Conservation (phyloP, 2,329 filamentous ascomycete species). For the Botrytis medusae region DNA sequence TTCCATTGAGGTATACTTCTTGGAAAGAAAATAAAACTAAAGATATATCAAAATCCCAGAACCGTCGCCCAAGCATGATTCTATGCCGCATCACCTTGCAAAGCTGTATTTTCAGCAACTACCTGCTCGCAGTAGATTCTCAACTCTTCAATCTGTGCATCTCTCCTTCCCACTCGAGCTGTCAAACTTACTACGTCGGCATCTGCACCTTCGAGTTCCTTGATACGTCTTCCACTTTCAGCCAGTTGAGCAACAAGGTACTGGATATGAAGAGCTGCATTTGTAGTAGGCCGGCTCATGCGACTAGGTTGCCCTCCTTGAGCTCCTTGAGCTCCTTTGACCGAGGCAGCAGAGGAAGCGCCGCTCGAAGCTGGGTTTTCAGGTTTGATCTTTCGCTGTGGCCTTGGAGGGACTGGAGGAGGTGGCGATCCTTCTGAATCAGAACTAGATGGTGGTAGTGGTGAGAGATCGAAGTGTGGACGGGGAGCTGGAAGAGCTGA, state of each 20-base stretch:
- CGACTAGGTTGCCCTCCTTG: neutral
- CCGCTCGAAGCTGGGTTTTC: too few species aligned
- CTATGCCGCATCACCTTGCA: neutral
- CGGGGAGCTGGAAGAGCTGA: neutral
- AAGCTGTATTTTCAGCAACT: neutral
- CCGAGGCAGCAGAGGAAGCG: neutral
- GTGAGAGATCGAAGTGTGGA: neutral
- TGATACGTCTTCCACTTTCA: neutral
- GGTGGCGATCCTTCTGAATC: neutral
- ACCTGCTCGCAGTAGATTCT: neutral
- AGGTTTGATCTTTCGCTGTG: neutral
- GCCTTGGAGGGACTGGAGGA: neutral
- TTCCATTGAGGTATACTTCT: neutral
- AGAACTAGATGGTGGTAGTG: neutral
- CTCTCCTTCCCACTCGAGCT: neutral
- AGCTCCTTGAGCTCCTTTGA: neutral
- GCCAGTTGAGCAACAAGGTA: constrained; percentile 7
- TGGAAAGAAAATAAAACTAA: neutral
- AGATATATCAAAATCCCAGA: neutral
- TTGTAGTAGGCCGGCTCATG: neutral
- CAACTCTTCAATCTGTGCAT: neutral
- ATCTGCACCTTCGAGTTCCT: neutral
- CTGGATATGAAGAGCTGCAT: constrained; percentile 16
- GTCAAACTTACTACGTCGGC: neutral
- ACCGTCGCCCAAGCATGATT: neutral